phyloP scores from a whole-genome alignment of 441 rosid genomes.

The Hura crepitans region DNA sequence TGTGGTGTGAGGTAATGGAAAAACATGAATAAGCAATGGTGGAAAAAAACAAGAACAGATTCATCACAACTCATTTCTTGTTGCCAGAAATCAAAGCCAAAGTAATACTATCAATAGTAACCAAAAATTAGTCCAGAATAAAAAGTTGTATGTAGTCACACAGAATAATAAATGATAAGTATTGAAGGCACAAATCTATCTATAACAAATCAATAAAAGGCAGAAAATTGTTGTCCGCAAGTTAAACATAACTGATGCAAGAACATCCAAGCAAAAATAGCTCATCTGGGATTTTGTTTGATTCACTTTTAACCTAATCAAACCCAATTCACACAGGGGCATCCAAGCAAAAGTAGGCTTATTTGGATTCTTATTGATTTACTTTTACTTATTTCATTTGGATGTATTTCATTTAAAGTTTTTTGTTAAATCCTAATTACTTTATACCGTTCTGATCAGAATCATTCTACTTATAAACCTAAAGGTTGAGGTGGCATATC shows the following conservation, averaged over 20 bases:
- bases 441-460: not conserved
- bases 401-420: not conserved
- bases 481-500: not conserved
- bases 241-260: not conserved
- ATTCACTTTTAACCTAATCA: not conserved
- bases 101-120: not conserved
- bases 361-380: not conserved
- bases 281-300: not conserved
- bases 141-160: not conserved
- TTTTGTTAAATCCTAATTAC: not conserved
- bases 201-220: not conserved
- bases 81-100: not conserved
- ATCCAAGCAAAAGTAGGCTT: not conserved
- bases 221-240: not conserved
- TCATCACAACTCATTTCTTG: not conserved
- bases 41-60: constrained; percentile 7
- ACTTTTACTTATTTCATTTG: not conserved
- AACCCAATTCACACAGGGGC: not conserved
- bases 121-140: not conserved
- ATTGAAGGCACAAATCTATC: not conserved
- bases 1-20: not conserved
- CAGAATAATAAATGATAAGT: not conserved
- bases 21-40: not conserved
- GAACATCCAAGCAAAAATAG: not conserved
- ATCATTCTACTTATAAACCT: not conserved